Conservation (phyloP, 2,329 filamentous ascomycete species). For the Cladorrhinum sp. region DNA sequence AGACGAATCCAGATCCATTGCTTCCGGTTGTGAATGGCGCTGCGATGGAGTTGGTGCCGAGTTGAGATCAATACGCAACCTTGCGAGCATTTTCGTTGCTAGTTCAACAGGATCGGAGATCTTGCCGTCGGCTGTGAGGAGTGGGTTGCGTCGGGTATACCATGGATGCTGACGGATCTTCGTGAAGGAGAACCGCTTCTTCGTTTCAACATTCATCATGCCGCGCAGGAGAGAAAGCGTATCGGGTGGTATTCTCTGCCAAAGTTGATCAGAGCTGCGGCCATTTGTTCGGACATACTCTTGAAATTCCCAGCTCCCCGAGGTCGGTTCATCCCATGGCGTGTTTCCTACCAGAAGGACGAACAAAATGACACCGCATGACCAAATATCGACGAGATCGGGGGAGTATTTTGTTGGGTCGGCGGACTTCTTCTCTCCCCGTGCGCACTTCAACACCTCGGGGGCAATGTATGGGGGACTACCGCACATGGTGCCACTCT, state of each 20-base stretch:
- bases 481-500: slow-evolving; percentile 86
- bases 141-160: slow-evolving; percentile 81
- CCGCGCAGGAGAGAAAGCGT: slow-evolving; percentile 81
- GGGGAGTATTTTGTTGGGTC: slow-evolving; percentile 64
- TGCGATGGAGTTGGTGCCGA: slow-evolving; percentile 57
- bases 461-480: slow-evolving; percentile 97
- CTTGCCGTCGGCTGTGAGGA: slow-evolving; percentile 70
- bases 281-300: slow-evolving; percentile 80
- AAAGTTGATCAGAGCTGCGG: slow-evolving; percentile 80
- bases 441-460: slow-evolving; percentile 67
- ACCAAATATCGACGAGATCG: slow-evolving; percentile 91
- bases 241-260: slow-evolving; percentile 71
- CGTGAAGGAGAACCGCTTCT: slow-evolving; percentile 76
- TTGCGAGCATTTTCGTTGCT: slow-evolving; percentile 93
- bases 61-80: slow-evolving; percentile 82
- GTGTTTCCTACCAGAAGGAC: slow-evolving; percentile 94
- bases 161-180: slow-evolving; percentile 89
- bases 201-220: slow-evolving; percentile 82
- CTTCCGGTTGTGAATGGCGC: slow-evolving; percentile 38
- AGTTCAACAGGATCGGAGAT: slow-evolving; percentile 76
- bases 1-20: slow-evolving; percentile 66
- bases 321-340: slow-evolving; percentile 91
- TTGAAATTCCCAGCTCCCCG: slow-evolving; percentile 82
- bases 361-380: slow-evolving; percentile 95
- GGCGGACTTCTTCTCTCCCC: slow-evolving; percentile 44